Conservation (phyloP, 352 stramenopile species). For the Thalassiosira livingstoniorum region DNA sequence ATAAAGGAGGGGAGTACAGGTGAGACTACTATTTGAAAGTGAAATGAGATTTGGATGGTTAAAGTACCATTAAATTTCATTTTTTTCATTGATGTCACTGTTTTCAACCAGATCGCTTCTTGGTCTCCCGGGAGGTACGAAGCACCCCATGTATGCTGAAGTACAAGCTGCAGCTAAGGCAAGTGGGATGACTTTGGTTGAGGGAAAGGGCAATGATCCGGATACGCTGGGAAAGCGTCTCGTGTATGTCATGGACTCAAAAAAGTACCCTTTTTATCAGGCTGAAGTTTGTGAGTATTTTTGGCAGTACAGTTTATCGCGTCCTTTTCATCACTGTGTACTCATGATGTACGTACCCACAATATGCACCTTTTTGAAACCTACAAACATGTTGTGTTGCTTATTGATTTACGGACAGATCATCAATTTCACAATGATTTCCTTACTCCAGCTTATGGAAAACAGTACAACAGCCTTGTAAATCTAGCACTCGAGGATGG, state of each 20-base stretch:
- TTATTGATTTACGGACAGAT: constrained; percentile 57
- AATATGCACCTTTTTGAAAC: too few species aligned
- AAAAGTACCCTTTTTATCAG: constrained; percentile 81
- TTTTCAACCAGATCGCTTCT: constrained; percentile 62
- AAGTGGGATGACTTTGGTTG: constrained; percentile 68
- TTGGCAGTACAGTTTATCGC: background rate
- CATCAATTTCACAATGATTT: constrained; percentile 87
- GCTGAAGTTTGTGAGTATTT: constrained; percentile 53
- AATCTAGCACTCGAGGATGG: constrained; percentile 71
- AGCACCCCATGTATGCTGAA: constrained; percentile 62
- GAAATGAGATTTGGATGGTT: too few species aligned
- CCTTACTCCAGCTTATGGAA: constrained; percentile 72
- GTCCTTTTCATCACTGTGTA: background rate
- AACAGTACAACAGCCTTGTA: constrained; percentile 80
- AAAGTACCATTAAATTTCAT: too few species aligned
- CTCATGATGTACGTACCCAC: too few species aligned
- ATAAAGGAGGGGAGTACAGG: constrained; percentile 79
- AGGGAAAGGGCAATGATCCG: constrained; percentile 79
- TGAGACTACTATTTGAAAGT: constrained; percentile 12
- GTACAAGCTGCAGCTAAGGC: constrained; percentile 64
- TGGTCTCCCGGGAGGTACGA: constrained; percentile 75
- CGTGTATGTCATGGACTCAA: constrained; percentile 81
- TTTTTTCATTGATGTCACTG: background rate
- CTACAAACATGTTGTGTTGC: too few species aligned
- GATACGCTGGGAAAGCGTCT: constrained; percentile 76